Percentiles rank a stretch among this genome's conserved stretches.
These are phyloP conservation scores for Verticillium isaacii DNA, from an alignment of 2,329 filamentous ascomycete species.

Conservation along the genomic window DNA sequence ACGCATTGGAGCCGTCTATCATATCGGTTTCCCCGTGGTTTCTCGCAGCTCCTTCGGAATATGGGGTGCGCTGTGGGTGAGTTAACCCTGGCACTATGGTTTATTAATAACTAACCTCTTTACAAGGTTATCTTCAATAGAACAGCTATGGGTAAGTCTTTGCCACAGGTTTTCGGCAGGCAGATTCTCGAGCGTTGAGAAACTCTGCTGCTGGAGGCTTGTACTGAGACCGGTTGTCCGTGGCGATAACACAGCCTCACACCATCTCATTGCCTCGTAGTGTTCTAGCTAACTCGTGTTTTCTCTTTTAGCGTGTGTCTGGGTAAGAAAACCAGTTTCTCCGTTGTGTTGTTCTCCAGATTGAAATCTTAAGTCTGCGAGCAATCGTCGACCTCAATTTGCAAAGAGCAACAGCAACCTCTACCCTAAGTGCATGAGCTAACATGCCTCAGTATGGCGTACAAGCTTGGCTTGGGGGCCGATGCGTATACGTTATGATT, in stretches of 20 bases:
- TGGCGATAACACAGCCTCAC: too few species aligned
- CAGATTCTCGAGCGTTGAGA: too few species aligned
- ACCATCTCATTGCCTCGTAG: too few species aligned
- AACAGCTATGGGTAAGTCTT: constrained; percentile 62
- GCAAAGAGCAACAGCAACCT: not conserved
- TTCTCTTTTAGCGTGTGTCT: not conserved
- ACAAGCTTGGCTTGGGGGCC: constrained; percentile 77
- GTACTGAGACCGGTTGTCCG: too few species aligned
- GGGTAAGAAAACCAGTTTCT: not conserved
- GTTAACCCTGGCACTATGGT: not conserved
- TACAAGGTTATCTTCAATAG: constrained; percentile 67
- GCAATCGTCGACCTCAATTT: too few species aligned
- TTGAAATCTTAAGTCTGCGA: too few species aligned
- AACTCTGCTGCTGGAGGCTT: too few species aligned
- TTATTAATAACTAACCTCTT: not conserved
- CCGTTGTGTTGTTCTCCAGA: too few species aligned
- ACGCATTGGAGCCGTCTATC: constrained; percentile 80
- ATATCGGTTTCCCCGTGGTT: constrained; percentile 84
- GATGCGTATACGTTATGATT: constrained; percentile 88
- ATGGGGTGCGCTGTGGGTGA: constrained; percentile 80
- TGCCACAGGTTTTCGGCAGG: too few species aligned
- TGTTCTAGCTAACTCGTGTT: too few species aligned
- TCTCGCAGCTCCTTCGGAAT: constrained; percentile 77
- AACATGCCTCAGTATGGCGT: constrained; percentile 56
- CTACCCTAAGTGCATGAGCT: not conserved